phyloP scores from a whole-genome alignment of 345 rosid genomes.

The Moringa oleifera region DNA sequence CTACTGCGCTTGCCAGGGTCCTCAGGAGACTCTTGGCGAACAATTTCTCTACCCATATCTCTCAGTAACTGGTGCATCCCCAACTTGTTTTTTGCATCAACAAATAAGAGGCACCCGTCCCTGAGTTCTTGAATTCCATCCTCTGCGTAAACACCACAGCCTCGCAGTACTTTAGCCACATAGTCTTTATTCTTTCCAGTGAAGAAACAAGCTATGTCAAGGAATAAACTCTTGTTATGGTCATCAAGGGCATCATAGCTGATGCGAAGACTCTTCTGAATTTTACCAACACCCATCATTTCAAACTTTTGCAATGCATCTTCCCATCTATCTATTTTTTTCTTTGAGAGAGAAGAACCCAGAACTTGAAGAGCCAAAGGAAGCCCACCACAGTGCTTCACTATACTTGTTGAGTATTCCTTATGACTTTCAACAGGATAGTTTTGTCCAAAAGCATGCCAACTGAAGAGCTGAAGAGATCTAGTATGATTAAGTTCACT shows the following conservation, averaged over 20 bases:
- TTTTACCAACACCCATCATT: background rate
- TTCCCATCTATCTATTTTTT: conserved; percentile 14
- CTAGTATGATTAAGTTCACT: conserved; percentile 10
- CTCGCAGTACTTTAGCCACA: conserved; percentile 7
- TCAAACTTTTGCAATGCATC: conserved; percentile 14
- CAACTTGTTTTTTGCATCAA: conserved; percentile 7
- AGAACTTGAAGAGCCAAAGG: conserved; percentile 22
- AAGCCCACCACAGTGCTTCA: conserved; percentile 13
- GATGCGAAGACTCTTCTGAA: conserved; percentile 6
- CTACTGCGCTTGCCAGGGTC: conserved; percentile 21
- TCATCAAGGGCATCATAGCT: conserved; percentile 17
- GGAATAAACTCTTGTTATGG: conserved; percentile 19
- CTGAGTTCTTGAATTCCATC: conserved; percentile 14
- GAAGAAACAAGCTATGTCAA: conserved; percentile 23
- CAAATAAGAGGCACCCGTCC: conserved; percentile 1
- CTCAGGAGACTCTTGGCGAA: conserved; percentile 18
- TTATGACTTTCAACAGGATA: conserved; percentile 8
- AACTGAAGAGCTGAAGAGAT: conserved; percentile 15
- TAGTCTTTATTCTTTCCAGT: conserved; percentile 5
- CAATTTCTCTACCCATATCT: conserved; percentile 28
- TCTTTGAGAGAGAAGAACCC: conserved; percentile 15
- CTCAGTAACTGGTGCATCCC: conserved; percentile 18
- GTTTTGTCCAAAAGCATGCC: conserved; percentile 11
- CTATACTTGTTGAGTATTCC: conserved; percentile 6
- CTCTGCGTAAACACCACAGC: conserved; percentile 8